These are phyloP conservation scores for Serendipita sp. DNA, from an alignment of 768 basidiomycete genomes.

Conservation along the genomic window DNA sequence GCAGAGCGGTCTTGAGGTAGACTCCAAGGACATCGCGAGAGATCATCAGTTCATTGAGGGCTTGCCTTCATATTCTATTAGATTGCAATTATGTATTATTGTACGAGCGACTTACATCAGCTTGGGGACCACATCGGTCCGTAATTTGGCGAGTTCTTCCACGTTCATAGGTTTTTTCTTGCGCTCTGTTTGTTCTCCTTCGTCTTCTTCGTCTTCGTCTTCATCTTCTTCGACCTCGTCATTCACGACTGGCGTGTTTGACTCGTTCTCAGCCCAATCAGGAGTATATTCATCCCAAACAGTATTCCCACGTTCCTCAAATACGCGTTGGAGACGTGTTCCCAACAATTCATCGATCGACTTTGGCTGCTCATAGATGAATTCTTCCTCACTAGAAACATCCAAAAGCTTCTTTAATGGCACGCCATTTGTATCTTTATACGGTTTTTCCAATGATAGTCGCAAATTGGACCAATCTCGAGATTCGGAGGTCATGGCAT, in stretches of 20 bases:
- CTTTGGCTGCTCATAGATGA: constrained; percentile 45
- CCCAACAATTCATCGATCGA: constrained; percentile 35
- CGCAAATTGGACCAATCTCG: constrained; percentile 15
- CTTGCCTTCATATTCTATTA: constrained; percentile 31
- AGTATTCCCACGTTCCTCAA: constrained; percentile 55
- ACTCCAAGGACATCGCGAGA: constrained; percentile 54
- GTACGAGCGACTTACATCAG: constrained; percentile 40
- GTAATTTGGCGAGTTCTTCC: constrained; percentile 61
- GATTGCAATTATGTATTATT: neutral
- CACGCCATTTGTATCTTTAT: constrained; percentile 60
- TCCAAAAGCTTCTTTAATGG: constrained; percentile 48
- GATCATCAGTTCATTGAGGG: constrained; percentile 64
- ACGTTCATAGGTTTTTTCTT: constrained; percentile 39
- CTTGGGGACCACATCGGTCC: constrained; percentile 51
- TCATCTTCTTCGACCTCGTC: constrained; percentile 18
- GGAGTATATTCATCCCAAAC: constrained; percentile 45
- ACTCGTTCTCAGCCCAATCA: constrained; percentile 10
- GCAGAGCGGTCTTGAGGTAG: constrained; percentile 30
- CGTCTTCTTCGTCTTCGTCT: constrained; percentile 20
- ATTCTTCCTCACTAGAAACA: constrained; percentile 52
- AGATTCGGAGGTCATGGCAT: neutral
- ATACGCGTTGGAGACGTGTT: constrained; percentile 50
- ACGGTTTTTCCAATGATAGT: constrained; percentile 61
- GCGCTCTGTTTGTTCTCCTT: constrained; percentile 16
- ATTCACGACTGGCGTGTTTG: constrained; percentile 11